Evolutionary conservation across 352 stramenopile species (phyloP).

Genomic region (Pythium sukuiense): DNA sequence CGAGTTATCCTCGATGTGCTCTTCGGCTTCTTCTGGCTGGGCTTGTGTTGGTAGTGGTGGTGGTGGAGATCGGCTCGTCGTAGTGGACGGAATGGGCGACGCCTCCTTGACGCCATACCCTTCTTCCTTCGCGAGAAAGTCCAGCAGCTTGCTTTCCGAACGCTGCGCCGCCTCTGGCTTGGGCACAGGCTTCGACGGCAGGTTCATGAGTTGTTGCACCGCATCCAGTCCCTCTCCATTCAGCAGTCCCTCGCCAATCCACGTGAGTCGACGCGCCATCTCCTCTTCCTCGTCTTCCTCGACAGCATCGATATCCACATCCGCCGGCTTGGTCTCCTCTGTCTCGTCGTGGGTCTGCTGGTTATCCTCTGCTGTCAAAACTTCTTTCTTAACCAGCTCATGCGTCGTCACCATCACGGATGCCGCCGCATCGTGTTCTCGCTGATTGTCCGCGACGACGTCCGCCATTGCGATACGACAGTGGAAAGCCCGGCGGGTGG

Average conservation of each 20-base stretch:
- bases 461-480: constrained; percentile 20
- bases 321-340: not conserved
- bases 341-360: constrained; percentile 21
- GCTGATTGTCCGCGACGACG: constrained; percentile 17
- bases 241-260: constrained; percentile 67
- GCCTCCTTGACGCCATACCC: constrained; percentile 25
- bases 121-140: constrained; percentile 48
- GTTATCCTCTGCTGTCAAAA: constrained; percentile 20
- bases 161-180: constrained; percentile 5
- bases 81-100: constrained; percentile 8
- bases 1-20: not conserved
- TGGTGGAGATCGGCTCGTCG: not conserved
- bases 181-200: constrained; percentile 32
- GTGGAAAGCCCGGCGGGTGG: not conserved
- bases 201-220: constrained; percentile 44
- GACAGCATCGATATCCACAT: constrained; percentile 19
- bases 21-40: not conserved
- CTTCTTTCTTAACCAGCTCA: constrained; percentile 14
- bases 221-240: constrained; percentile 50
- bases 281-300: constrained; percentile 13
- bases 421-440: not conserved
- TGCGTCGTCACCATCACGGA: not conserved
- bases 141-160: constrained; percentile 38
- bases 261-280: constrained; percentile 51
- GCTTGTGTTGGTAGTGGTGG: not conserved